A percentile compares a stretch with the other conserved stretches of the same genome.
Conservation (phyloP, 352 stramenopile species). For the Sclerospora graminicola region DNA sequence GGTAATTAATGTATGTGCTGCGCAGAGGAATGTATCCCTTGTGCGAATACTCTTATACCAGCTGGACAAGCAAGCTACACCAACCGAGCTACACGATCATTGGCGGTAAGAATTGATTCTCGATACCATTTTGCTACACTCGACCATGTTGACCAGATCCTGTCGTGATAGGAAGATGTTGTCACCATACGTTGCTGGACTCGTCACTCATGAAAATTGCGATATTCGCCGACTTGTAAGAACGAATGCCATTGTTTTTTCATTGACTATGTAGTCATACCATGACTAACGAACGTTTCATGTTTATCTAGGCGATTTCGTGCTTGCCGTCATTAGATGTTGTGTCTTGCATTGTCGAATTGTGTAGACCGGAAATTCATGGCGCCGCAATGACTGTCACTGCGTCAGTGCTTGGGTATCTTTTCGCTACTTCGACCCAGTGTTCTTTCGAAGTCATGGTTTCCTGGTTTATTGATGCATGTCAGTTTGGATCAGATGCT, state of each 20-base stretch:
- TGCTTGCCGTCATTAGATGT: constrained; percentile 20
- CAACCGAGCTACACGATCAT: constrained; percentile 11
- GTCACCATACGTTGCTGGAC: constrained; percentile 7
- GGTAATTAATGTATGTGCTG: background rate
- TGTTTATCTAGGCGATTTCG: constrained; percentile 16
- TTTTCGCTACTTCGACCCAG: constrained; percentile 12
- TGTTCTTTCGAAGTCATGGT: constrained; percentile 13
- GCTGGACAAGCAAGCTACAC: constrained; percentile 6
- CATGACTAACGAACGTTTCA: background rate
- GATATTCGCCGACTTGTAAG: background rate
- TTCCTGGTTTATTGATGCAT: constrained; percentile 23
- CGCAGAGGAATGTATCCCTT: constrained; percentile 16
- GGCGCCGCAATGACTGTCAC: background rate
- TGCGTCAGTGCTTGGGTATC: constrained; percentile 11
- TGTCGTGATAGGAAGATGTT: constrained; percentile 18
- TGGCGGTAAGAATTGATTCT: constrained; percentile 21
- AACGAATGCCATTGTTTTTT: background rate
- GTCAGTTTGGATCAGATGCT: constrained; percentile 9
- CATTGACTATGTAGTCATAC: background rate
- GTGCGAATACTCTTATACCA: constrained; percentile 23
- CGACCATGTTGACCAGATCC: background rate
- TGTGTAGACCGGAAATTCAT: constrained; percentile 4
- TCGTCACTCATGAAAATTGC: constrained; percentile 11
- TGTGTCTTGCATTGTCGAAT: constrained; percentile 6
- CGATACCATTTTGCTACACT: background rate